A percentile compares a stretch with the other conserved stretches of the same genome.
Conservation (phyloP, 371 early-diverging fungal genomes). For the Batkoa obscura region DNA sequence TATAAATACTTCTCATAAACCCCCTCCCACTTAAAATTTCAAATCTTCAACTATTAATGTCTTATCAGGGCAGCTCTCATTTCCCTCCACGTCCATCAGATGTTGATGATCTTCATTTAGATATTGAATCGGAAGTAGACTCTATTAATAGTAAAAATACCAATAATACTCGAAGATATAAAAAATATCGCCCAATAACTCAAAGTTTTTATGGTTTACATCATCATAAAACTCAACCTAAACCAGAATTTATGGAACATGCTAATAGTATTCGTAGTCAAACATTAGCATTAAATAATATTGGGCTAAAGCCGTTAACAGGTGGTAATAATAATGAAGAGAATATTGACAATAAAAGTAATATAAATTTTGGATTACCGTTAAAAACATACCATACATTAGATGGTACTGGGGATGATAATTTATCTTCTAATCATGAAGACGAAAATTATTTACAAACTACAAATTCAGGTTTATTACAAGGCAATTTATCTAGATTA, state of each 20-base stretch:
- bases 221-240: conserved; percentile 2
- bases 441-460: background rate
- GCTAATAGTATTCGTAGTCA: conserved; percentile 1
- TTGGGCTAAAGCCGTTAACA: background rate
- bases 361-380: background rate
- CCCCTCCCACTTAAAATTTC: too few relatives aligned
- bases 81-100: too few relatives aligned
- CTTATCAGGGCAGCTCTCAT: too few relatives aligned
- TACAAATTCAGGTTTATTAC: background rate
- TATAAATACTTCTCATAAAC: too few relatives aligned
- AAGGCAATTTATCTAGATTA: background rate
- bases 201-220: conserved; percentile 4
- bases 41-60: too few relatives aligned
- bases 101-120: too few relatives aligned
- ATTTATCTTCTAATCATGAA: background rate
- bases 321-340: background rate
- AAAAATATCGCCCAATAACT: conserved; percentile 6
- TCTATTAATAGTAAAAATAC: too few relatives aligned
- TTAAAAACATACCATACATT: background rate
- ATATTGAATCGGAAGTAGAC: too few relatives aligned
- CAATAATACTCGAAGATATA: background rate
- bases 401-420: background rate
- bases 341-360: background rate
- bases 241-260: background rate
- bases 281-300: conserved; percentile 3